These are phyloP conservation scores for Neurospora sp. DNA, from an alignment of 2,329 filamentous ascomycete genomes.

Conservation along the genomic window DNA sequence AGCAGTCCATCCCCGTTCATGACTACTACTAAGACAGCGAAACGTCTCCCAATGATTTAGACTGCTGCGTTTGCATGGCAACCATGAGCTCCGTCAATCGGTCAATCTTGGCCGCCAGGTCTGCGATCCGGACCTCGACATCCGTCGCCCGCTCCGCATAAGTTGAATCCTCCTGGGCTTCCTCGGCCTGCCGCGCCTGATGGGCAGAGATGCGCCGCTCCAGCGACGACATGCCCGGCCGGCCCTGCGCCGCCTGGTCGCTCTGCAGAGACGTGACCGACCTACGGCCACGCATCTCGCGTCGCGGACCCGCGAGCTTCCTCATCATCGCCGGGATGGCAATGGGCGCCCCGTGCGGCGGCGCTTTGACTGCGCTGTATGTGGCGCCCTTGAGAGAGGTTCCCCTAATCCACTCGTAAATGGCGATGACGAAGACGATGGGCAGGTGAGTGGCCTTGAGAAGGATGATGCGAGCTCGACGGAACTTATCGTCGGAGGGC, in stretches of 20 bases:
- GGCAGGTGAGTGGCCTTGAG: conserved; percentile 56
- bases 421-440: conserved; percentile 57
- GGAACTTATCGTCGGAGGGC: conserved; percentile 52
- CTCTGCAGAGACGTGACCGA: conserved; percentile 5
- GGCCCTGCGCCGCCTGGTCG: neutral
- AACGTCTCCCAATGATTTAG: conserved; percentile 11
- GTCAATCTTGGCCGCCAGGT: conserved; percentile 49
- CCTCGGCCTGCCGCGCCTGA: conserved; percentile 6
- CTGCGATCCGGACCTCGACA: conserved; percentile 41
- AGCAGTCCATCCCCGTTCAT: neutral
- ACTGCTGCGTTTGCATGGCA: conserved; percentile 32
- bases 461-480: conserved; percentile 50
- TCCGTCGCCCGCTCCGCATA: conserved; percentile 21
- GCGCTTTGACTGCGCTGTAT: conserved; percentile 40
- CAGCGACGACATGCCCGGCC: neutral
- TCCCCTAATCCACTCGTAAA: conserved; percentile 48
- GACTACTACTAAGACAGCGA: conserved; percentile 1
- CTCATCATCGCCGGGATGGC: conserved; percentile 25
- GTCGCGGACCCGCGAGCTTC: conserved; percentile 1
- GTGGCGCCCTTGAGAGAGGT: conserved; percentile 26
- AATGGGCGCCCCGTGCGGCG: conserved; percentile 17
- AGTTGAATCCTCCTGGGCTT: conserved; percentile 14
- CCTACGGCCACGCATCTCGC: conserved; percentile 1
- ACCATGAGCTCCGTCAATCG: conserved; percentile 44
- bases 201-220: conserved; percentile 34